phyloP scores from a whole-genome alignment of 305 asterid genomes.

The Withania somnifera region DNA sequence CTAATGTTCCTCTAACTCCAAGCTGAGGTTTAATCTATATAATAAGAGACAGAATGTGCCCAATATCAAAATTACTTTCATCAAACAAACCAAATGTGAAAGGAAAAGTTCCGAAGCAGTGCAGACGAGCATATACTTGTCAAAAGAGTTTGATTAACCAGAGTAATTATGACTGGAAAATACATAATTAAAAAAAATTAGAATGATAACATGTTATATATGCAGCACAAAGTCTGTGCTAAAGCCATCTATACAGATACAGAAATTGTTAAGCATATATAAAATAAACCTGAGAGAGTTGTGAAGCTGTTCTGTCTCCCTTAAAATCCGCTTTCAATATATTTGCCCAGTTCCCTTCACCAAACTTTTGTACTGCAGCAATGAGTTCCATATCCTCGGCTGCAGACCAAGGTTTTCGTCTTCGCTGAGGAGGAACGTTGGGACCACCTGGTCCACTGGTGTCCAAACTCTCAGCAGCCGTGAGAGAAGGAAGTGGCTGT shows the following conservation, averaged over 20 bases:
- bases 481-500: slow-evolving; percentile 38
- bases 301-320: slow-evolving; percentile 59
- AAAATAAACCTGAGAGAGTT: slow-evolving; percentile 60
- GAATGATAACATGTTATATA: not conserved
- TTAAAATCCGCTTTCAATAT: slow-evolving; percentile 57
- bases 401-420: slow-evolving; percentile 53
- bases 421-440: slow-evolving; percentile 36
- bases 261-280: not conserved
- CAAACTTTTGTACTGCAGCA: slow-evolving; percentile 59
- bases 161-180: not conserved
- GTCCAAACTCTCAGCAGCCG: slow-evolving; percentile 40
- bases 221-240: not conserved
- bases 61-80: not conserved
- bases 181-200: not conserved
- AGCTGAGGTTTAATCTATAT: not conserved
- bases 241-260: not conserved
- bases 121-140: not conserved
- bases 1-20: not conserved
- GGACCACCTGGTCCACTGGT: slow-evolving; percentile 29
- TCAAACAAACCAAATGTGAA: not conserved
- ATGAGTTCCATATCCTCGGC: slow-evolving; percentile 63
- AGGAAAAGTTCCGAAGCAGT: not conserved
- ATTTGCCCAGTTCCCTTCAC: slow-evolving; percentile 66
- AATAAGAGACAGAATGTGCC: not conserved
- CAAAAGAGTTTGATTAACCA: not conserved